Evolutionary conservation across 148 eudicot genomes (phyloP), one percentile per base, ranked within the genome.

Genomic region (Chenopodium album): DNA sequence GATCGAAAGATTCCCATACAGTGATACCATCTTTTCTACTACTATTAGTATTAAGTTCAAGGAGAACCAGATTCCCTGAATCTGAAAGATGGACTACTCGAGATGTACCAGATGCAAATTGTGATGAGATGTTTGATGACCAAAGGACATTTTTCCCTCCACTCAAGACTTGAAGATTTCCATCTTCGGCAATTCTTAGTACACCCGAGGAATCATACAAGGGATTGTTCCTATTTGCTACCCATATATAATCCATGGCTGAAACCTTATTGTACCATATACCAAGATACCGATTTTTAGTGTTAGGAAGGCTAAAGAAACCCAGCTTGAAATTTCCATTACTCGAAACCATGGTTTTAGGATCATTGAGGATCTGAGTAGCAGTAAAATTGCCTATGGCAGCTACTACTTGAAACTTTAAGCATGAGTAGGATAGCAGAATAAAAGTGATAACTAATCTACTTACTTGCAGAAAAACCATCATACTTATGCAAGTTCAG

Each of bases 191-290:
- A 22, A 89, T 70, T 4, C 23, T 67, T 46, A 89, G 16, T 7
- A 78, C 56, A 19, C 91, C 87, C 1, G 88, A 85, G 34, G 89
- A 85, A 59, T 89, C 91, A 50, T 37, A 79, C 14, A 87, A 78
- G 37, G 89, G 91, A 46, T 28, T 84, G 50, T 87, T 81, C 65
- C 89, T 76, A 63, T 89, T 87, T 17, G 87, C 89, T 10, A 87
- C 88, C 91, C 91, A 89, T 8, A 85, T 66, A 52, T 76, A 70
- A 66, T 81, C 70, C 10, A 48, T 79, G 7, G 16, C 73, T 4
- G 84, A 29, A 62, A 78, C 75, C 62, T 80, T 34, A 73, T 66
- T 80, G 41, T 76, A 89, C 91, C 91, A 87, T 29, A 87, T 87
- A 26, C 91, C 91, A 13, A 87, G 81, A 31, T 87, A 89, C 2